These are phyloP conservation scores for Thalassiosira livingstoniorum DNA, from an alignment of 352 stramenopile genomes.

Conservation along the genomic window DNA sequence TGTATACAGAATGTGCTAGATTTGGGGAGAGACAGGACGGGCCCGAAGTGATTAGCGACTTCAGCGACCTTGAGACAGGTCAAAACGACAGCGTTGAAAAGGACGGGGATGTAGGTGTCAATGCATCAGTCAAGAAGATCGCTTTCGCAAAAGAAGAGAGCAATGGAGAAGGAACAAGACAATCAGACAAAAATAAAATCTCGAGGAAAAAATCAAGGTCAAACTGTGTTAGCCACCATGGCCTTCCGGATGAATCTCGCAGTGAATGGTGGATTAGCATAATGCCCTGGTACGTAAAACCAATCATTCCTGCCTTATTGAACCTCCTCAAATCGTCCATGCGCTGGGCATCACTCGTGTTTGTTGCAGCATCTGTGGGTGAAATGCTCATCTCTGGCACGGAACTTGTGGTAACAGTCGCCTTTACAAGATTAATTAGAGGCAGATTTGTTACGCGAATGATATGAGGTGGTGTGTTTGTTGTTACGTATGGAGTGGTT, in stretches of 20 bases:
- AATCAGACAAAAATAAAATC: too few species aligned
- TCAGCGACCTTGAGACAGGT: too few species aligned
- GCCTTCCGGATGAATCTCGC: constrained; percentile 25
- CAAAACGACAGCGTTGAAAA: too few species aligned
- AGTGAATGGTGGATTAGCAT: constrained; percentile 3
- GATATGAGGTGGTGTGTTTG: constrained; percentile 47
- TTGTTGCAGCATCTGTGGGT: constrained; percentile 51
- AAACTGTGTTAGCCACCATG: constrained; percentile 24
- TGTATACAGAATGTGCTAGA: too few species aligned
- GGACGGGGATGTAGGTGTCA: too few species aligned
- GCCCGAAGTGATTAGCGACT: too few species aligned
- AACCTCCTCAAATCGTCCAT: constrained; percentile 49
- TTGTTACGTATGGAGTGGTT: background rate
- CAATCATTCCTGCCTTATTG: constrained; percentile 52
- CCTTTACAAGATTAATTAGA: constrained; percentile 39
- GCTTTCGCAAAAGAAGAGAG: too few species aligned
- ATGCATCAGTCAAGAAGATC: too few species aligned
- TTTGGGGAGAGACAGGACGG: too few species aligned
- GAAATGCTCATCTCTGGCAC: constrained; percentile 64
- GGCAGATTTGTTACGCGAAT: constrained; percentile 30
- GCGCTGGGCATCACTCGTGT: constrained; percentile 56
- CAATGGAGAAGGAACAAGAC: too few species aligned
- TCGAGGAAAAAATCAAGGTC: too few species aligned
- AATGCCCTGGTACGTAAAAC: constrained; percentile 49
- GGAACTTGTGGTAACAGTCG: constrained; percentile 48